phyloP scores from a whole-genome alignment of 2,329 filamentous ascomycete genomes.

The Pyrenophora graminea region DNA sequence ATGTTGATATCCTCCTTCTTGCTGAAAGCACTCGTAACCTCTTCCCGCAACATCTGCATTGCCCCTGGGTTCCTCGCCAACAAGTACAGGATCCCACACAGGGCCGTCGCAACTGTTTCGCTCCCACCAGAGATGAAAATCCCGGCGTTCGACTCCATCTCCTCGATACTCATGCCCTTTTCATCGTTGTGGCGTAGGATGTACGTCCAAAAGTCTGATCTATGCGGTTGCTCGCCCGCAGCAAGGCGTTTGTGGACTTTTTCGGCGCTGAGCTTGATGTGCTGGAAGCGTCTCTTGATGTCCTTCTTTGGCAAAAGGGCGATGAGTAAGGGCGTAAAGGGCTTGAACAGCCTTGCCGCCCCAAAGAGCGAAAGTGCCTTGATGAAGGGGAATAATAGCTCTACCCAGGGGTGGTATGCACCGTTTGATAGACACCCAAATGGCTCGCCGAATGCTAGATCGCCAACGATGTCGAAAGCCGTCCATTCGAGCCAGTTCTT shows the following conservation, averaged over 20 bases:
- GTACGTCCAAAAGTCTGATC: slow-evolving; percentile 16
- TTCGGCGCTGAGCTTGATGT: neutral
- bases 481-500: slow-evolving; percentile 42
- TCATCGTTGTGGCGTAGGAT: slow-evolving; percentile 17
- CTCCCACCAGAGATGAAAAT: slow-evolving; percentile 44
- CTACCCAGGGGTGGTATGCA: slow-evolving; percentile 42
- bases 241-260: slow-evolving; percentile 1
- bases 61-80: slow-evolving; percentile 14
- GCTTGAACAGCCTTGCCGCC: neutral
- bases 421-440: slow-evolving; percentile 42
- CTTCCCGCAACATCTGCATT: slow-evolving; percentile 10
- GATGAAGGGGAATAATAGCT: neutral
- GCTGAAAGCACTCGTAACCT: slow-evolving; percentile 10
- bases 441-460: slow-evolving; percentile 48
- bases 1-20: slow-evolving; percentile 18
- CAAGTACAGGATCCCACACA: slow-evolving; percentile 10
- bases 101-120: slow-evolving; percentile 30
- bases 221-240: slow-evolving; percentile 1
- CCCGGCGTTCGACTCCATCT: slow-evolving; percentile 35
- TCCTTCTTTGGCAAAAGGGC: slow-evolving; percentile 1
- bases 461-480: slow-evolving; percentile 50
- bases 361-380: neutral
- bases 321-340: neutral
- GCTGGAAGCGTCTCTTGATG: neutral
- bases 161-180: slow-evolving; percentile 23